Evolutionary conservation across 1,139 yeast species (phyloP).

Genomic region (Suhomyces coccinellae): DNA sequence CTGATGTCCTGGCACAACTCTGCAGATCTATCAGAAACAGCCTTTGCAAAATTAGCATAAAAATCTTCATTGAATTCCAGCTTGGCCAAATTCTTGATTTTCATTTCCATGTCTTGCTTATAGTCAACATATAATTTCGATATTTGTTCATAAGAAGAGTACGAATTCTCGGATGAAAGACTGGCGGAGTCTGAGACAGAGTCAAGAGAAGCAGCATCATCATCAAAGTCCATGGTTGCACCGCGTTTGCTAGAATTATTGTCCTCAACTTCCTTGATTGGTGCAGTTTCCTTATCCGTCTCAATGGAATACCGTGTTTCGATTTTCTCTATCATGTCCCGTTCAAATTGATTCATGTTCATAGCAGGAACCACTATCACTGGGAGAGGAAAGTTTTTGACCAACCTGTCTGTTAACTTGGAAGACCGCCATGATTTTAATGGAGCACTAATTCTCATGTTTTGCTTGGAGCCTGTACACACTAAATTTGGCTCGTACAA

Average conservation of each 20-base stretch:
- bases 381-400: constrained; percentile 66
- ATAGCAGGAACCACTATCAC: constrained; percentile 66
- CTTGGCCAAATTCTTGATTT: constrained; percentile 19
- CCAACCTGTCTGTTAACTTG: constrained; percentile 61
- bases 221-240: constrained; percentile 12
- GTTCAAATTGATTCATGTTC: constrained; percentile 59
- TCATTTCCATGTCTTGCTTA: constrained; percentile 23
- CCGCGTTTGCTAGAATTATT: neutral
- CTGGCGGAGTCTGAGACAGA: constrained; percentile 23
- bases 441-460: constrained; percentile 45
- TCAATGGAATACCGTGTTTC: constrained; percentile 17
- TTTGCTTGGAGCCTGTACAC: constrained; percentile 62
- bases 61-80: constrained; percentile 29
- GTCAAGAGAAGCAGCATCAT: constrained; percentile 20
- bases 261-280: constrained; percentile 4
- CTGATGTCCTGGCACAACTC: constrained; percentile 40
- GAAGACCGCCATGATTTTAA: constrained; percentile 62
- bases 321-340: constrained; percentile 25
- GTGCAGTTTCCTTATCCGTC: neutral
- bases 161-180: constrained; percentile 31
- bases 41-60: constrained; percentile 32
- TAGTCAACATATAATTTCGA: constrained; percentile 34
- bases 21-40: constrained; percentile 42
- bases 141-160: constrained; percentile 44
- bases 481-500: constrained; percentile 65